A percentile compares a stretch with the other conserved stretches of the same genome.
Conservation (phyloP, 2,329 filamentous ascomycete genomes). For the Hymenoscyphus salicellus region DNA sequence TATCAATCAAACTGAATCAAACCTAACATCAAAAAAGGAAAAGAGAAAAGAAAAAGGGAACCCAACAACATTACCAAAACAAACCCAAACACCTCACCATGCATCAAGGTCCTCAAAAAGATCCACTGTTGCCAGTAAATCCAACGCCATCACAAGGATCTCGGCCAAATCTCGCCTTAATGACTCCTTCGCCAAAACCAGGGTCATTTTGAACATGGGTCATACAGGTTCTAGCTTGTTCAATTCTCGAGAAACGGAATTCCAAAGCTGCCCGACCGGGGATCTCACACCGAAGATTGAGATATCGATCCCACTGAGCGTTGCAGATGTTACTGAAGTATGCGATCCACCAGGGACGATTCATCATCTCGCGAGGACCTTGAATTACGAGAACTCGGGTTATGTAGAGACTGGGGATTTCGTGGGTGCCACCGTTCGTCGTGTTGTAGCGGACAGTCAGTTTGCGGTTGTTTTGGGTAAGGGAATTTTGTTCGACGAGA, state of each 20-base stretch:
- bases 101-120: neutral
- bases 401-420: neutral
- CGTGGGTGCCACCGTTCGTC: neutral
- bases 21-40: neutral
- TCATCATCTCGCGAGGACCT: neutral
- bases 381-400: neutral
- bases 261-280: neutral
- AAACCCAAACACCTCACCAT: neutral
- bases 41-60: neutral
- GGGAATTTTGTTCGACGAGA: neutral
- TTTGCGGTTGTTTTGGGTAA: neutral
- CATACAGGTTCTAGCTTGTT: neutral
- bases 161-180: neutral
- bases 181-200: neutral
- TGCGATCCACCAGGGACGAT: neutral
- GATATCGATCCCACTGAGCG: neutral
- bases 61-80: neutral
- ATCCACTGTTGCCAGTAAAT: neutral
- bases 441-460: neutral
- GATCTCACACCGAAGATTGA: neutral
- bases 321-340: slow-evolving; percentile 3
- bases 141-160: slow-evolving; percentile 2
- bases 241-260: slow-evolving; percentile 3
- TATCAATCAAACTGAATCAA: neutral
- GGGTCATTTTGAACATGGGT: neutral